Percentiles rank a stretch among this genome's conserved stretches.
Evolutionary conservation across 1,139 yeast species (phyloP).

Genomic region (Saccharomyces hybrid): DNA sequence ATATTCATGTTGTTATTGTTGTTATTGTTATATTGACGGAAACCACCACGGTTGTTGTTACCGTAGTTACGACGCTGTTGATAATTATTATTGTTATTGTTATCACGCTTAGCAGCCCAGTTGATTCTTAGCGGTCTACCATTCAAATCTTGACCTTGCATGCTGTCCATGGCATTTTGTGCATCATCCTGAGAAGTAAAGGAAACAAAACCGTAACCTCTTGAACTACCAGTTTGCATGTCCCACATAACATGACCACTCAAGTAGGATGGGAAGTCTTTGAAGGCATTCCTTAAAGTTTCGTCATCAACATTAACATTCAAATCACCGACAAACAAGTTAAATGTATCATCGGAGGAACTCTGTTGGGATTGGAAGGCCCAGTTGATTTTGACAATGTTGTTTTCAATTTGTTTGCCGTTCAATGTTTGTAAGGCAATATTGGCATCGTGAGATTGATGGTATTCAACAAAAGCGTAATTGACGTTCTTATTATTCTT

Average conservation of each 20-base stretch:
- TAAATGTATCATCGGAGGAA: slow-evolving; percentile 50
- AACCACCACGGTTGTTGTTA: slow-evolving; percentile 20
- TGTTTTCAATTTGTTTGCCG: slow-evolving; percentile 46
- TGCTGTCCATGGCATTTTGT: slow-evolving; percentile 58
- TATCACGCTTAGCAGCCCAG: slow-evolving; percentile 79
- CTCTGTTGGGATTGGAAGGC: slow-evolving; percentile 73
- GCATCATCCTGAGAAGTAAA: slow-evolving; percentile 64
- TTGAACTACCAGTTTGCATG: slow-evolving; percentile 83
- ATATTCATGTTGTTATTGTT: slow-evolving; percentile 7
- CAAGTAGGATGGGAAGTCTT: slow-evolving; percentile 51
- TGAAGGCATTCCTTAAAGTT: slow-evolving; percentile 50
- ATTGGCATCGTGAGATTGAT: slow-evolving; percentile 50
- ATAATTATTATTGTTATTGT: slow-evolving; percentile 20
- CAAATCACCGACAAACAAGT: slow-evolving; percentile 82
- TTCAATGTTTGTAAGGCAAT: slow-evolving; percentile 55
- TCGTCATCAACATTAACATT: slow-evolving; percentile 81
- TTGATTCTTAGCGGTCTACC: slow-evolving; percentile 77
- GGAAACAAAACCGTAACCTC: slow-evolving; percentile 93
- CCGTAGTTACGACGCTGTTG: slow-evolving; percentile 18
- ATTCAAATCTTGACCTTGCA: slow-evolving; percentile 68
- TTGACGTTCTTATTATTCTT: slow-evolving; percentile 67
- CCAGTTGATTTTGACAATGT: slow-evolving; percentile 64
- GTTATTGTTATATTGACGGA: slow-evolving; percentile 16
- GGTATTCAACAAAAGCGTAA: slow-evolving; percentile 80
- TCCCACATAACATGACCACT: slow-evolving; percentile 98